phyloP scores from a whole-genome alignment of 2,329 filamentous ascomycete species.

The Clonostachys chloroleuca region DNA sequence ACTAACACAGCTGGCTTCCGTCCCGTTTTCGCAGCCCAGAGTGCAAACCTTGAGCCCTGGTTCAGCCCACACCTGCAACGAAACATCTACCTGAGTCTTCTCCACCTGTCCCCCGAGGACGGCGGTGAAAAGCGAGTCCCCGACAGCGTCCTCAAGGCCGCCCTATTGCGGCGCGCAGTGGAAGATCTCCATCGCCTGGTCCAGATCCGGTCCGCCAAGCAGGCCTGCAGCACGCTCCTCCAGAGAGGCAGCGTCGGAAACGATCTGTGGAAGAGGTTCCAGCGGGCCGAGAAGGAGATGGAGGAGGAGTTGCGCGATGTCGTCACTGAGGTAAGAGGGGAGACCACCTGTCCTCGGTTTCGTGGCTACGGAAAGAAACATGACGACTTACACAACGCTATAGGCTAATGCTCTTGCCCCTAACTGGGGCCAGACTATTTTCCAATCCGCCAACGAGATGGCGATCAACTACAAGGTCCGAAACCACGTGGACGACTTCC shows the following conservation, averaged over 20 bases:
- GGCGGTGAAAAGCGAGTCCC: slow-evolving; percentile 68
- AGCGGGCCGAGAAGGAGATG: slow-evolving; percentile 93
- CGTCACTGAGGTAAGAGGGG: slow-evolving; percentile 70
- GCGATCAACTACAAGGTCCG: slow-evolving; percentile 77
- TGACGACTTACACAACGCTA: background rate
- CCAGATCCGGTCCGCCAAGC: slow-evolving; percentile 82
- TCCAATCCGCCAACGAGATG: slow-evolving; percentile 97
- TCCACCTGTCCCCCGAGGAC: slow-evolving; percentile 67
- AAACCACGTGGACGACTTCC: slow-evolving; percentile 69
- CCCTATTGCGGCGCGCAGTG: slow-evolving; percentile 80
- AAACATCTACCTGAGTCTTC: slow-evolving; percentile 89
- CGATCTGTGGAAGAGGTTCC: slow-evolving; percentile 90
- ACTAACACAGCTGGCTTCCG: slow-evolving; percentile 5
- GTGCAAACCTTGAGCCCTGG: slow-evolving; percentile 87
- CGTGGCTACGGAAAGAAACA: background rate
- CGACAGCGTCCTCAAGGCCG: slow-evolving; percentile 81
- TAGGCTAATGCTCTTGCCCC: slow-evolving; percentile 87
- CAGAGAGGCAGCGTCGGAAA: slow-evolving; percentile 93
- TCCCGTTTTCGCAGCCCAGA: slow-evolving; percentile 50
- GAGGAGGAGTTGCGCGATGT: slow-evolving; percentile 94
- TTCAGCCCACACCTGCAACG: slow-evolving; percentile 87
- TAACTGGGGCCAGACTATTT: slow-evolving; percentile 91
- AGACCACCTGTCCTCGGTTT: background rate
- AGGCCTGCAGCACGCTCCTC: slow-evolving; percentile 75
- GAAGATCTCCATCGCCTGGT: slow-evolving; percentile 93